Evolutionary conservation across 495 filamentous ascomycete species (phyloP).

Genomic region (Polyplosphaeria fusca): DNA sequence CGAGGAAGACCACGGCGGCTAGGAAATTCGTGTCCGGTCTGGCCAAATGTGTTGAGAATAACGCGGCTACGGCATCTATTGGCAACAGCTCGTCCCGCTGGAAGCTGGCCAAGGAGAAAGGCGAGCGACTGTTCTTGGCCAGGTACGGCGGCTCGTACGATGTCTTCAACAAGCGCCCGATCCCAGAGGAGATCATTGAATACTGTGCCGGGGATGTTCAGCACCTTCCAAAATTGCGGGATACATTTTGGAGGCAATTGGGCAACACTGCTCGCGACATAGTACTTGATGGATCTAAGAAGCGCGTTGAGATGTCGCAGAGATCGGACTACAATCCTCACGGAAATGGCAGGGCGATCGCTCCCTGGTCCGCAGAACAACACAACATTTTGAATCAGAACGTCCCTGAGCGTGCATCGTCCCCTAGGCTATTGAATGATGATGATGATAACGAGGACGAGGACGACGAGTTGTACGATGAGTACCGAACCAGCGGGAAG

Average conservation of each 20-base stretch:
- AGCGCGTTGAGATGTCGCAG: conserved; percentile 1
- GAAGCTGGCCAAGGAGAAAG: conserved; percentile 46
- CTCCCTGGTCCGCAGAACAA: not conserved
- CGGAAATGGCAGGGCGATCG: not conserved
- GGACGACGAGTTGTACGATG: not conserved
- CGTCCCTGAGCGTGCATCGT: not conserved
- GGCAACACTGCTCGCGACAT: not conserved
- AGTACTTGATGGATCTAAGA: conserved; percentile 3
- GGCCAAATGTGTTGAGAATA: conserved; percentile 46
- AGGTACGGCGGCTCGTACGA: conserved; percentile 48
- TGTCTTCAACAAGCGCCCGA: conserved; percentile 51
- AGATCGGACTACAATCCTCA: conserved; percentile 8
- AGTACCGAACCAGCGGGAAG: not conserved
- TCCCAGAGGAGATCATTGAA: conserved; percentile 42
- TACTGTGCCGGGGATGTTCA: conserved; percentile 53
- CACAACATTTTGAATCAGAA: not conserved
- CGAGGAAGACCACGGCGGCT: conserved; percentile 29
- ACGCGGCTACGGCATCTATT: conserved; percentile 19
- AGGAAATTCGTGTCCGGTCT: conserved; percentile 43
- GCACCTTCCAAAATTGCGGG: conserved; percentile 43
- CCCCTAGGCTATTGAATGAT: not conserved
- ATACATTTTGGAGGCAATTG: not conserved
- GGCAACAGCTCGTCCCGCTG: conserved; percentile 33
- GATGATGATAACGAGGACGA: not conserved
- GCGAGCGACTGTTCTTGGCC: conserved; percentile 41